Conservation (phyloP, 495 filamentous ascomycete species). For the Hypoxylon lenormandii region DNA sequence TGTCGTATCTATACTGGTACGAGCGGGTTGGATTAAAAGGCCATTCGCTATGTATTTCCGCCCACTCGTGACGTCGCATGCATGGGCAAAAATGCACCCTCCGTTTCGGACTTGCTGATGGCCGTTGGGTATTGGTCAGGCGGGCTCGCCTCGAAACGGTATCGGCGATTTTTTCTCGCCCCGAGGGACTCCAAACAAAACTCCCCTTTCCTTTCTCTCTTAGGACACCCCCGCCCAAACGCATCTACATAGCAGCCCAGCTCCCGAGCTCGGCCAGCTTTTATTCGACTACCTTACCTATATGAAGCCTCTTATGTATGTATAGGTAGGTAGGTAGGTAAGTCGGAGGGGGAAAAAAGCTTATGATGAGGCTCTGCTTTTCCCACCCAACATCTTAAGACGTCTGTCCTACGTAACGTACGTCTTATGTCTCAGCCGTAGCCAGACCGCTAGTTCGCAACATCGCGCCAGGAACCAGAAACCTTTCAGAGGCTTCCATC, state of each 20-base stretch:
- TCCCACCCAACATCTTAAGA: neutral
- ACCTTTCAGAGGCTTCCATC: too few species aligned
- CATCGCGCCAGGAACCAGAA: neutral
- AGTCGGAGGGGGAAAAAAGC: neutral
- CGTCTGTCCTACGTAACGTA: neutral
- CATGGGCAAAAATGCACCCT: neutral
- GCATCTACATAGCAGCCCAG: too few species aligned
- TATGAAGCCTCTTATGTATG: too few species aligned
- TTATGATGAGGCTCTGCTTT: neutral
- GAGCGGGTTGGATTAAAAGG: too few species aligned
- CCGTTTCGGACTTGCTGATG: slow-evolving; percentile 26
- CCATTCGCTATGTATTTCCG: neutral
- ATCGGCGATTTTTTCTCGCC: slow-evolving; percentile 7
- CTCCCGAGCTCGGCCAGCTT: too few species aligned
- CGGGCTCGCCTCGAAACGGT: neutral
- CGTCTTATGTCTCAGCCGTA: neutral
- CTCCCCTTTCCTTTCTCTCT: neutral
- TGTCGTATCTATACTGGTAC: too few species aligned
- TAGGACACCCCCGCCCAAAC: too few species aligned
- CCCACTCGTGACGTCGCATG: neutral
- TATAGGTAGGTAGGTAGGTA: too few species aligned
- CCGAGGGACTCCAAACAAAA: neutral
- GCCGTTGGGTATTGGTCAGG: slow-evolving; percentile 18
- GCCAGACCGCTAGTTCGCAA: slow-evolving; percentile 5
- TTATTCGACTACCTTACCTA: too few species aligned